A percentile compares a stretch with the other conserved stretches of the same genome.
These are phyloP conservation scores for Linum usitatissimum DNA, from an alignment of 345 rosid genomes.

Conservation along the genomic window DNA sequence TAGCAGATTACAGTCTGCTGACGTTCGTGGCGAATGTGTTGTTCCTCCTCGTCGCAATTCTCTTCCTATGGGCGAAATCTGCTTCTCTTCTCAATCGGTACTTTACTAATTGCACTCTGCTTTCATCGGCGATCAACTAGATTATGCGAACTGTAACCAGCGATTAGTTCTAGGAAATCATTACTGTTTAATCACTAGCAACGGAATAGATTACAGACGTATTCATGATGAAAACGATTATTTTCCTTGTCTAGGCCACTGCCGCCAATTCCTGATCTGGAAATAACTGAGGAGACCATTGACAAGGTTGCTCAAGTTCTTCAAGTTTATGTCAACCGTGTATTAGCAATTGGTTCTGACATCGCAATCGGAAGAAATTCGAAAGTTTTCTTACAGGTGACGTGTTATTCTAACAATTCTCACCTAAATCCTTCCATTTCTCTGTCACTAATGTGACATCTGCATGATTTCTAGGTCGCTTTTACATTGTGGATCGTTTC, in stretches of 20 bases:
- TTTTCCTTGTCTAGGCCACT: constrained; percentile 49
- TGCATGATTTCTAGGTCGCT: constrained; percentile 38
- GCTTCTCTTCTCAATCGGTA: constrained; percentile 91
- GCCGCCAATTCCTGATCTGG: constrained; percentile 84
- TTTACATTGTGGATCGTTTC: constrained; percentile 46
- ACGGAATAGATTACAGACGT: not conserved
- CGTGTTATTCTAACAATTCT: not conserved
- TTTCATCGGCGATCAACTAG: not conserved
- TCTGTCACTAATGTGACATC: not conserved
- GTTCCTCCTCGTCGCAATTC: constrained; percentile 57
- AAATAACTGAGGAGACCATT: constrained; percentile 63
- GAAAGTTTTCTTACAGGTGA: constrained; percentile 58
- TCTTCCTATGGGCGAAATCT: constrained; percentile 96
- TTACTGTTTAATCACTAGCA: not conserved
- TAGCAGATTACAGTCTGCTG: constrained; percentile 64
- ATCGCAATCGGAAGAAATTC: constrained; percentile 56
- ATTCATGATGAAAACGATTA: not conserved
- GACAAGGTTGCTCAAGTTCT: constrained; percentile 38
- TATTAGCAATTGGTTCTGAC: constrained; percentile 53
- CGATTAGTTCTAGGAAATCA: not conserved
- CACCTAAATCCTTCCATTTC: not conserved
- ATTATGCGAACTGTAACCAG: not conserved
- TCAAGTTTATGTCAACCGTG: constrained; percentile 42
- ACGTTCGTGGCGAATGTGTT: constrained; percentile 66
- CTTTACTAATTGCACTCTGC: not conserved